phyloP scores from a whole-genome alignment of 2,329 filamentous ascomycete species.

The Neonectria ditissima region DNA sequence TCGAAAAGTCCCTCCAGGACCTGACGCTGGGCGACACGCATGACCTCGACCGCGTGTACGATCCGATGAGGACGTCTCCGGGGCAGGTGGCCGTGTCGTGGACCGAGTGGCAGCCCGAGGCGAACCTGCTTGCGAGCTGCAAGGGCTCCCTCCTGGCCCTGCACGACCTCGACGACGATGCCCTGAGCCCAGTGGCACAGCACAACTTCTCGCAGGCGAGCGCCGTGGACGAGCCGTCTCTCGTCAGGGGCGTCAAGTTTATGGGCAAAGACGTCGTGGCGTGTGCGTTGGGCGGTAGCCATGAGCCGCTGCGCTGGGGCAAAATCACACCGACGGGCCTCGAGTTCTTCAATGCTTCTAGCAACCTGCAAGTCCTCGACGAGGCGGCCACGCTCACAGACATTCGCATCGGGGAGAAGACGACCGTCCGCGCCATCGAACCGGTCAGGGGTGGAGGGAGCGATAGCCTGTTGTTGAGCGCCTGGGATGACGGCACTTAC shows the following conservation, averaged over 20 bases:
- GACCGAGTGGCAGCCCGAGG: conserved; percentile 49
- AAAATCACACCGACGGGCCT: conserved; percentile 60
- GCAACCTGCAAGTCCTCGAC: conserved; percentile 41
- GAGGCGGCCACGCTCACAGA: conserved; percentile 34
- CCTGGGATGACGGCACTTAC: conserved; percentile 66
- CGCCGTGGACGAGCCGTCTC: conserved; percentile 37
- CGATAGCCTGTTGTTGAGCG: conserved; percentile 59
- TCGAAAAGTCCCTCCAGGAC: conserved; percentile 42
- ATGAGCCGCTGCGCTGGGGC: conserved; percentile 59
- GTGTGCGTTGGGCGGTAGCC: conserved; percentile 57
- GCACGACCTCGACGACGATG: conserved; percentile 41
- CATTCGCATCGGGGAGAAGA: conserved; percentile 49
- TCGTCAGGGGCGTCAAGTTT: conserved; percentile 56
- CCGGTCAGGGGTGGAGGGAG: conserved; percentile 54
- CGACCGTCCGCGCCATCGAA: conserved; percentile 60
- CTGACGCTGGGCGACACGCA: conserved; percentile 32
- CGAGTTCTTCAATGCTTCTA: conserved; percentile 51
- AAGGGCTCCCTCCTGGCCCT: conserved; percentile 48
- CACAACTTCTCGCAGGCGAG: conserved; percentile 43
- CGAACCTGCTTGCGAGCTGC: conserved; percentile 47
- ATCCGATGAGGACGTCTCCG: conserved; percentile 43
- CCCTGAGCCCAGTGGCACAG: conserved; percentile 38
- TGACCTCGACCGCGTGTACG: conserved; percentile 18
- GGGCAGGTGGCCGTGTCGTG: conserved; percentile 49
- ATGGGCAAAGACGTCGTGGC: conserved; percentile 59